phyloP scores from a whole-genome alignment of 2,329 filamentous ascomycete species.

The Penicillium sp. region DNA sequence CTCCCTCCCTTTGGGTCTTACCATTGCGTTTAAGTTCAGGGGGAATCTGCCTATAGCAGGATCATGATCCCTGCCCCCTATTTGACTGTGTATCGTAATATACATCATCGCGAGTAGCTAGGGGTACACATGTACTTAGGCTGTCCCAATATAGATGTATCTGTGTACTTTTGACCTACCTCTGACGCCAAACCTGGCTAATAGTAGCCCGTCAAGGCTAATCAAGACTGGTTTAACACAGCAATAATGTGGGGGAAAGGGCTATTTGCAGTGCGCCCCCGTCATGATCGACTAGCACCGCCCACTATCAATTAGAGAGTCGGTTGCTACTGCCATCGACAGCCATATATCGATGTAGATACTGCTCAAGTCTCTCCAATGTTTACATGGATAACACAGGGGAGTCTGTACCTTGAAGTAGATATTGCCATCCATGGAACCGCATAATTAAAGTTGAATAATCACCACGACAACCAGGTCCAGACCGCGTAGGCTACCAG shows the following conservation, averaged over 20 bases:
- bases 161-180: background rate
- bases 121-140: background rate
- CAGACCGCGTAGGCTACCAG: background rate
- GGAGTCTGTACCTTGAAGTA: background rate
- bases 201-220: background rate
- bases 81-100: slow-evolving; percentile 14
- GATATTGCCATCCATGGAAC: background rate
- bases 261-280: background rate
- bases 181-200: background rate
- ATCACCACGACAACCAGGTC: background rate
- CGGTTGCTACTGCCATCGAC: background rate
- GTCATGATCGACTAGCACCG: slow-evolving; percentile 1
- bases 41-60: slow-evolving; percentile 3
- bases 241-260: background rate
- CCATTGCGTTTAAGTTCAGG: background rate
- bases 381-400: background rate
- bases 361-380: background rate
- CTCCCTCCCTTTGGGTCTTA: background rate
- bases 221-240: background rate
- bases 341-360: background rate
- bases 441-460: background rate
- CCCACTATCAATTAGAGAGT: background rate
- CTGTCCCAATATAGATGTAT: background rate
- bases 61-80: background rate
- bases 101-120: slow-evolving; percentile 1